Evolutionary conservation across 2,329 filamentous ascomycete species (phyloP).

Genomic region (Xylariaceae sp.): DNA sequence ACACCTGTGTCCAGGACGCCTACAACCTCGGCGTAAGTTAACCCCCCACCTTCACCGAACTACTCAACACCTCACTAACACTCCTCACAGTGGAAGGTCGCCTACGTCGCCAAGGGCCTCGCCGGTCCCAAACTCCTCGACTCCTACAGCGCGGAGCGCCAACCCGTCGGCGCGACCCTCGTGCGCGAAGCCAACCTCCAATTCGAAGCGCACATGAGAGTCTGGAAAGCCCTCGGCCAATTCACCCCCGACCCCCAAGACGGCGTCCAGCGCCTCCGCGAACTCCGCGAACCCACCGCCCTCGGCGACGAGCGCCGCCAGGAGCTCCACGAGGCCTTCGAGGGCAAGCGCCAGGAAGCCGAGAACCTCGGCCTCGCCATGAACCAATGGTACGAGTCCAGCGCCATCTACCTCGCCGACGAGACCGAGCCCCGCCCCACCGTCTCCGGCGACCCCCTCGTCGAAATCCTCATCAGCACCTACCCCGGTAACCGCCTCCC

Average conservation of each 20-base stretch:
- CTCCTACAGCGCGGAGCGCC: constrained; percentile 42
- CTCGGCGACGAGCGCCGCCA: constrained; percentile 34
- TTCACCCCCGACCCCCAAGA: constrained; percentile 34
- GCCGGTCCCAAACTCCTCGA: constrained; percentile 37
- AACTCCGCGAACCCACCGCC: constrained; percentile 33
- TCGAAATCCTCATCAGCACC: constrained; percentile 37
- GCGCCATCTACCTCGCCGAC: constrained; percentile 34
- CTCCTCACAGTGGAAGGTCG: constrained; percentile 44
- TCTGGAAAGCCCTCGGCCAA: constrained; percentile 44
- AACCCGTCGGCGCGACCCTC: constrained; percentile 44
- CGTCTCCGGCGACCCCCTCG: constrained; percentile 15
- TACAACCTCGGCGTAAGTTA: constrained; percentile 43
- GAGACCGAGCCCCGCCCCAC: constrained; percentile 31
- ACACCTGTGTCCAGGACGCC: constrained; percentile 55
- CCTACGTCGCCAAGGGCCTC: constrained; percentile 40
- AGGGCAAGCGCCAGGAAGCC: constrained; percentile 47
- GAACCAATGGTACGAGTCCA: constrained; percentile 47
- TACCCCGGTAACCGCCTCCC: constrained; percentile 56
- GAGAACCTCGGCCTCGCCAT: constrained; percentile 37
- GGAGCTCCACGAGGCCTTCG: constrained; percentile 38
- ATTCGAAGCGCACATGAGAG: constrained; percentile 45
- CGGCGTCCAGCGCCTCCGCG: constrained; percentile 33
- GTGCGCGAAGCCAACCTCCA: constrained; percentile 52
- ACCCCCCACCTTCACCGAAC: neutral
- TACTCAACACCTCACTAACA: neutral